Evolutionary conservation across 2,329 filamentous ascomycete genomes (phyloP), one percentile per base, ranked within the genome.

Genomic region (Trichoderma cornu-damae): DNA sequence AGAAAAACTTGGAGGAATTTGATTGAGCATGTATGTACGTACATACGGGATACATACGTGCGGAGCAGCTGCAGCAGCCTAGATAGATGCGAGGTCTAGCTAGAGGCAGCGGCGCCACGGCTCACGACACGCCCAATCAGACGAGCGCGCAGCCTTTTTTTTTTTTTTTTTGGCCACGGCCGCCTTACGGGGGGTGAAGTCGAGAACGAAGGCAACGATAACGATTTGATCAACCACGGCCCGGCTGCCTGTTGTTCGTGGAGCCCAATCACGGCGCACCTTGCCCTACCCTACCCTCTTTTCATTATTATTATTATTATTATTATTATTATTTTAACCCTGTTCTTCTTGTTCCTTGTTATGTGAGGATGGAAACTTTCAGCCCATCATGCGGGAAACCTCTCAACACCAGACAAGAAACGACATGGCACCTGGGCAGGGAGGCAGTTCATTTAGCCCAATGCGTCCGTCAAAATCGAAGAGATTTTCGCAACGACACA

Each of bases 81-180:
- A 12, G 34, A 37, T n/a, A n/a, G n/a, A n/a, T n/a, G n/a, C n/a
- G n/a, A n/a, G n/a, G n/a, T n/a, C n/a, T n/a, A n/a, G 28, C 28
- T 30, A 38, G 34, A 32, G 30, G 32, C 30, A 32, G 20, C 48
- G 30, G 38, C 52, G 47, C 44, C 40, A 18, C 11, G 18, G 7
- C 22, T 14, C 22, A n/a, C 16, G 7, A 14, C 22, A 35, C 44
- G 44, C 26, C 50, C 56, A 58, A 58, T 58, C 49, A 54, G 49
- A 43, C 26, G 32, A 32, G 40, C n/a, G 14, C 56, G 43, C 40
- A 48, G 48, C 56, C 56, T 53, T 58, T n/a, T n/a, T n/a, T n/a
- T n/a, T n/a, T n/a, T n/a, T n/a, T n/a, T n/a, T n/a, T n/a, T n/a
- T n/a, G n/a, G 56, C 37, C 48, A 26, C 30, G 34, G 20, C n/a